Base-by-base conservation (phyloP, 139 green algal species). In the Chlorella sp. region DNA sequence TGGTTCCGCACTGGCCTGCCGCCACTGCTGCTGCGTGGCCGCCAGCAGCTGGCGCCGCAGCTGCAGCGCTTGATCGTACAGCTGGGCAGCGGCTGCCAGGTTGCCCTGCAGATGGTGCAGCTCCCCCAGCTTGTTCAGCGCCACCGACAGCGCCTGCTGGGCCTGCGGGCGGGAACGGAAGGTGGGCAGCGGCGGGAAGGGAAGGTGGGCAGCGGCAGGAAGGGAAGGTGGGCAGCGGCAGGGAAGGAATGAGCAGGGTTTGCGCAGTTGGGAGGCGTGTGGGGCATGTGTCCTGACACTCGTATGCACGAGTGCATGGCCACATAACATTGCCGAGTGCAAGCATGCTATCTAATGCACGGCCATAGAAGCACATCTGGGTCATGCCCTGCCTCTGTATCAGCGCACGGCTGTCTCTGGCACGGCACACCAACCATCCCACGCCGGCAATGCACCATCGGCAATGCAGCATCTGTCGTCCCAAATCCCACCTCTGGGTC, bases 111-210 rank as follows among this genome's bases (percentile, higher is more conserved):
- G 9, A 39, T 90, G 86, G 44, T 70, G 36, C 34, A 85, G 51
- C 82, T 90, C 86, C 34, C 82, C 86, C 3, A 88, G 36, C 44
- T 90, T 90, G 81, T 88, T 90, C 32, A 87, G 44, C 5, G 86
- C 75, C 44, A 90, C 65, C 13, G 72, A 83, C n/a, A 88, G 79
- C n/a, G 72, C 47, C 68, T 87, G 68, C 57, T 85, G 80, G 30
- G 78, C 68, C 83, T 72, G 56, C 79, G 41, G 36, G 15, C 17
- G 32, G 34, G 56, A 21, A 38, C 16, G 25, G n/a, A 39, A 26
- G 44, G 44, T 4, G 21, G 39, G 56, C 56, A 51, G 78, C 7
- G 44, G 44, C 44, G 44, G 44, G n/a, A n/a, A n/a, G n/a, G 44
- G 44, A 9, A 51, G 44, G 44, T 51, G 44, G 44, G 44, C 44